Base-by-base conservation (phyloP, 805 yeast genomes). In the Sugiyamaella americana region DNA sequence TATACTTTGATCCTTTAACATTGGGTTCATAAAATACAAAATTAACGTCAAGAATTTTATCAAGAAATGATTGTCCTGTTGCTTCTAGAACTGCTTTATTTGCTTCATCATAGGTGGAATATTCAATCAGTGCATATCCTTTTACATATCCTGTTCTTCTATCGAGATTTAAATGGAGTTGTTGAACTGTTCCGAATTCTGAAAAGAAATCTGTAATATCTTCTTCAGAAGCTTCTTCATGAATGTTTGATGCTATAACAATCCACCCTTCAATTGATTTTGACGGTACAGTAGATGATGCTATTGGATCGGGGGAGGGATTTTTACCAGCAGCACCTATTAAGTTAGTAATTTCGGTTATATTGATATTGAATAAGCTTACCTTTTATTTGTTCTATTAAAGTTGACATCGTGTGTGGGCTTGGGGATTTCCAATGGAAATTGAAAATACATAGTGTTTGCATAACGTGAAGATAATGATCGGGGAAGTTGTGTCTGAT, bases 201-300 rank as follows among this genome's bases (percentile, higher is more conserved):
- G 67, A 60, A 50, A 72, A 70, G 29, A 60, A 57, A 51, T 73
- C 76, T 3, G 50, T 49, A 1, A 72, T 48, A 23, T 70, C 74
- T 41, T 71, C 76, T 43, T 73, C 78, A 5, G 71, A 54, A 1
- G 71, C 68, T 53, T 73, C 78, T 32, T 70, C 73, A 46, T 73
- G 74, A 16, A 73, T 43, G 32, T 69, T 69, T 0, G 67, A 59
- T 4, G 63, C 69, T 2, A 72, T 56, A 1, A 73, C 22, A 4
- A 72, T 64, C 61, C 70, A 72, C 11, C 76, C 78, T 50, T 71
- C 75, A 35, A 35, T 35, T 16, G 37, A n/a, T n/a, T n/a, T n/a
- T n/a, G n/a, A n/a, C n/a, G n/a, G n/a, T n/a, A n/a, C n/a, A n/a
- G n/a, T n/a, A n/a, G n/a, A n/a, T n/a, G n/a, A n/a, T n/a, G n/a